A percentile compares a stretch with the other conserved stretches of the same genome.
Evolutionary conservation across 2,329 filamentous ascomycete genomes (phyloP).

Genomic region (Alternaria sp.): DNA sequence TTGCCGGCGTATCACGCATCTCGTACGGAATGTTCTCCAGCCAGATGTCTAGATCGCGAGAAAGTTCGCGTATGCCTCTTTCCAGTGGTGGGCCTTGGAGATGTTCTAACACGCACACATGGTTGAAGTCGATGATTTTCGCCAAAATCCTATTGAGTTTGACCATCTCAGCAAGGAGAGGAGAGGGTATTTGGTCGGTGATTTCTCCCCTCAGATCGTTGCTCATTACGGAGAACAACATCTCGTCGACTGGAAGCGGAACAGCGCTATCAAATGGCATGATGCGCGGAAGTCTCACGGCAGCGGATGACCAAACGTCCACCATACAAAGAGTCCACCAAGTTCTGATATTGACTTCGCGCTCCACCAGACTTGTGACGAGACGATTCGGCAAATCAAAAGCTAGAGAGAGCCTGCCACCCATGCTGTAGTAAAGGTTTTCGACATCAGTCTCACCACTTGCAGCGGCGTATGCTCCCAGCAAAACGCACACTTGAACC

Average conservation of each 20-base stretch:
- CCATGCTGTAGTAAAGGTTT: constrained; percentile 36
- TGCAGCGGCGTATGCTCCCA: constrained; percentile 37
- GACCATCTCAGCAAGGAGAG: constrained; percentile 39
- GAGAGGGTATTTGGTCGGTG: constrained; percentile 24
- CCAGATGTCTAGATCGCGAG: constrained; percentile 33
- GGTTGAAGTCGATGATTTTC: constrained; percentile 37
- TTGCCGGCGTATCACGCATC: constrained; percentile 37
- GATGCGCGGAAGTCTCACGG: constrained; percentile 32
- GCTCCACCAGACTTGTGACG: constrained; percentile 31
- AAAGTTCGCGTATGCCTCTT: constrained; percentile 28
- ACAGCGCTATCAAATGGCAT: constrained; percentile 34
- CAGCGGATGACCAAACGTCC: constrained; percentile 38
- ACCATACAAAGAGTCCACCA: constrained; percentile 41
- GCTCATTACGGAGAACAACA: constrained; percentile 33
- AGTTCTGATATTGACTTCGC: constrained; percentile 36
- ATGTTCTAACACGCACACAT: constrained; percentile 34
- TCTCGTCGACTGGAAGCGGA: constrained; percentile 35
- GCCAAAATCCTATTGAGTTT: constrained; percentile 35
- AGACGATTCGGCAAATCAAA: constrained; percentile 34
- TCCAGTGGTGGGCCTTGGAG: constrained; percentile 29
- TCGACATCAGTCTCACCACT: constrained; percentile 37
- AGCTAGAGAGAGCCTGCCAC: constrained; percentile 33
- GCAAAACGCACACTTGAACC: constrained; percentile 31
- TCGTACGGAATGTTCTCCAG: constrained; percentile 32
- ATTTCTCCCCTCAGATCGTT: constrained; percentile 21